Conservation (phyloP, 768 basidiomycete species). For the Suillus decipiens region DNA sequence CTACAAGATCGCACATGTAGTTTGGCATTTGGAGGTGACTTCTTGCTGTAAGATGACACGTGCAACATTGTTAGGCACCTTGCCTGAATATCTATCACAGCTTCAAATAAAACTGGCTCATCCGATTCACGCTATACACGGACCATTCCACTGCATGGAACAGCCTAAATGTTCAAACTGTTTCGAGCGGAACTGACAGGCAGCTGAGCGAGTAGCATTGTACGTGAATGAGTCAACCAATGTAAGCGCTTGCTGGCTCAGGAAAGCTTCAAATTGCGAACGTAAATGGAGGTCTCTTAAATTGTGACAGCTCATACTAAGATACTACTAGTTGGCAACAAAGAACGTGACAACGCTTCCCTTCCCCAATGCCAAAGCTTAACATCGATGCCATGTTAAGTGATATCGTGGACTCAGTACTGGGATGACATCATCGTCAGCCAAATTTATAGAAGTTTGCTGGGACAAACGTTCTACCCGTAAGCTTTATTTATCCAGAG, state of each 20-base stretch:
- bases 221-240: no score
- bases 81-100: no score
- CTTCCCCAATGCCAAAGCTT: background rate
- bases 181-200: background rate
- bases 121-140: background rate
- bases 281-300: background rate
- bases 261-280: background rate
- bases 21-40: no score
- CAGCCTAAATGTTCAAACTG: background rate
- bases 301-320: background rate
- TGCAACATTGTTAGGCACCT: no score
- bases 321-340: background rate
- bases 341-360: slow-evolving; percentile 8
- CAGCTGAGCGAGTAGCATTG: no score
- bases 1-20: no score
- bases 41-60: no score
- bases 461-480: background rate
- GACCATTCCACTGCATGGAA: background rate
- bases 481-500: no score
- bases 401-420: slow-evolving; percentile 12
- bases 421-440: slow-evolving; percentile 14
- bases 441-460: slow-evolving; percentile 12
- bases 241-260: background rate
- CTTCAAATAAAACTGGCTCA: background rate
- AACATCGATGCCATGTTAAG: slow-evolving; percentile 5